Conservation (phyloP, 768 basidiomycete species). For the Tricholoma sp. region DNA sequence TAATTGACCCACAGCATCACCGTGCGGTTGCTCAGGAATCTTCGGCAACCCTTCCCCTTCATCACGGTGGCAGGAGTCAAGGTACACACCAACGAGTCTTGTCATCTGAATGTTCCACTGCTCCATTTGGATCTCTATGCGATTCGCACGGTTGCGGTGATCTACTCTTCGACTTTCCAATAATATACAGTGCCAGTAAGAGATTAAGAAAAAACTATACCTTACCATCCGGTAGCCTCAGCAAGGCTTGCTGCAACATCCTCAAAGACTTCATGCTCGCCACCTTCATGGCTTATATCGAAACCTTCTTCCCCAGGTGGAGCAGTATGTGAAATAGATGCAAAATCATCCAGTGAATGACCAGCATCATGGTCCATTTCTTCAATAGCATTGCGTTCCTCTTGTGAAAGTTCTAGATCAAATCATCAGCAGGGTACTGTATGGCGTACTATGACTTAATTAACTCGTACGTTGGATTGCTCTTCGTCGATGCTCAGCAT, state of each 20-base stretch:
- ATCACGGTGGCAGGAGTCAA: not conserved
- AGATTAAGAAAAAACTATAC: not conserved
- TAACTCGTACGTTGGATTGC: not conserved
- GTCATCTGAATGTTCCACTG: not conserved
- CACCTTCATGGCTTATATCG: constrained; percentile 9
- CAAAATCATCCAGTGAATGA: not conserved
- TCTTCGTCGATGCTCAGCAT: too few relatives aligned
- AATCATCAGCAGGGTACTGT: not conserved
- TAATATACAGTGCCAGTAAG: not conserved
- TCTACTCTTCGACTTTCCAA: constrained; percentile 2
- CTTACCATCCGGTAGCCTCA: not conserved
- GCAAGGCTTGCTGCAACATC: constrained; percentile 3
- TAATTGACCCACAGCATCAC: not conserved
- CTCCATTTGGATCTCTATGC: constrained; percentile 2
- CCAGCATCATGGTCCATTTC: constrained; percentile 4
- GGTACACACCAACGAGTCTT: not conserved
- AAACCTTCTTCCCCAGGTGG: constrained; percentile 9
- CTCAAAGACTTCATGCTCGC: too few relatives aligned
- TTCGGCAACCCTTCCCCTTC: not conserved
- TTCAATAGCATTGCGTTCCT: not conserved
- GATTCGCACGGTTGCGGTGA: not conserved
- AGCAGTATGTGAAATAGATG: constrained; percentile 1
- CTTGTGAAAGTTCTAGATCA: not conserved
- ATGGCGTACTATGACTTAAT: not conserved
- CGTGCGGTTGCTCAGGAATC: not conserved